Evolutionary conservation across 805 yeast species (phyloP).

Genomic region (Naumovozyma baii): DNA sequence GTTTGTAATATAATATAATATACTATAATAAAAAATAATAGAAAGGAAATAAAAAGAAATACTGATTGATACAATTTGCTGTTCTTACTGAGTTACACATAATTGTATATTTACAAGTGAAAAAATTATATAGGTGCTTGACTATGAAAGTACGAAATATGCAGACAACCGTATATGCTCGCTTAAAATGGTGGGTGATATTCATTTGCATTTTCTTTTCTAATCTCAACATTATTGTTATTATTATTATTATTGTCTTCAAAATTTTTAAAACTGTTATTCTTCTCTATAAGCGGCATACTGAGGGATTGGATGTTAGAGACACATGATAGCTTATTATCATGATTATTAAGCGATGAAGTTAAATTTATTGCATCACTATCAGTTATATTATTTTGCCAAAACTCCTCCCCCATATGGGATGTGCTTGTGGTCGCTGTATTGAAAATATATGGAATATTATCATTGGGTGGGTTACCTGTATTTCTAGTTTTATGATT

Average conservation of each 20-base stretch:
- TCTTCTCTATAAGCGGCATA: background rate
- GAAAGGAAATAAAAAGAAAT: too few species aligned
- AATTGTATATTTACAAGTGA: too few species aligned
- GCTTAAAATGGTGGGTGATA: too few species aligned
- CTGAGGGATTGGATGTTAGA: background rate
- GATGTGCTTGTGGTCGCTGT: background rate
- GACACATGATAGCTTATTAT: too few species aligned
- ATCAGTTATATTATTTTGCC: background rate
- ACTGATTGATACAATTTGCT: too few species aligned
- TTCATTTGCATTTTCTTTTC: background rate
- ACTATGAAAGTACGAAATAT: too few species aligned
- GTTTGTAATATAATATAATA: too few species aligned
- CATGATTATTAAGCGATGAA: background rate
- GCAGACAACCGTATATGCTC: too few species aligned
- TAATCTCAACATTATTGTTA: background rate
- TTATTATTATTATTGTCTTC: background rate
- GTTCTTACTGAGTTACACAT: too few species aligned
- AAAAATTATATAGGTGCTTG: too few species aligned
- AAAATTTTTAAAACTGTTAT: background rate
- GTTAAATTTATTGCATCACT: background rate
- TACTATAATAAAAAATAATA: too few species aligned
- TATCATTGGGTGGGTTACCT: background rate
- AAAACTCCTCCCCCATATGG: background rate
- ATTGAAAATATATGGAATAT: background rate
- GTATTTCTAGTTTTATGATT: background rate